Percentiles rank a stretch among this genome's conserved stretches.
Evolutionary conservation across 2,329 filamentous ascomycete genomes (phyloP).

Genomic region (Mycogone perniciosa): DNA sequence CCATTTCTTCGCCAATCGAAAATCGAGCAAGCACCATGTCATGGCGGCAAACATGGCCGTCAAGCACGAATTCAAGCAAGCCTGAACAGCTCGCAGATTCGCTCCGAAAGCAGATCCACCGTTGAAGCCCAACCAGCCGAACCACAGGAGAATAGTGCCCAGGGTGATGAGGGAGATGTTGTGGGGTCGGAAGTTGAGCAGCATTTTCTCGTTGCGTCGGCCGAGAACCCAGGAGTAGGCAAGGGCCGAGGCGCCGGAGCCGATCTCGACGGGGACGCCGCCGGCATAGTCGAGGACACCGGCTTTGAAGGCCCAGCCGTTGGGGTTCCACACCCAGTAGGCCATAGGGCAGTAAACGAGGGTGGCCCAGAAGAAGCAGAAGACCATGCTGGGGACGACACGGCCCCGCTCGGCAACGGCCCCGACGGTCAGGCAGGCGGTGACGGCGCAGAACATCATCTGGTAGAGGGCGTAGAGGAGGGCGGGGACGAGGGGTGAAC

Average conservation of each 20-base stretch:
- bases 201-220: constrained; percentile 97
- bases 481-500: constrained; percentile 80
- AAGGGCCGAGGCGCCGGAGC: constrained; percentile 83
- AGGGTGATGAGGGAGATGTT: constrained; percentile 97
- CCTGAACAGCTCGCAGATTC: constrained; percentile 89
- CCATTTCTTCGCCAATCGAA: constrained; percentile 89
- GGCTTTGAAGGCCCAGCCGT: constrained; percentile 87
- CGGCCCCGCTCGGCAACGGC: constrained; percentile 91
- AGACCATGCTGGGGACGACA: constrained; percentile 88
- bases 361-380: constrained; percentile 93
- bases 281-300: constrained; percentile 95
- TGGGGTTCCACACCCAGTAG: constrained; percentile 94
- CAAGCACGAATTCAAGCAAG: constrained; percentile 96
- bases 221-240: constrained; percentile 96
- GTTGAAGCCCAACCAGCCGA: constrained; percentile 98
- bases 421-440: constrained; percentile 83
- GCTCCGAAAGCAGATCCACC: constrained; percentile 91
- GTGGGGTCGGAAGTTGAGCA: constrained; percentile 98
- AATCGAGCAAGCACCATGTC: constrained; percentile 94
- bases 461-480: constrained; percentile 94
- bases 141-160: constrained; percentile 93
- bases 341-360: constrained; percentile 95
- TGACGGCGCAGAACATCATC: constrained; percentile 97
- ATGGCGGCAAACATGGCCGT: constrained; percentile 88
- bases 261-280: constrained; percentile 95